Conservation (phyloP, 2,329 filamentous ascomycete genomes). For the Microsporum audouinii region DNA sequence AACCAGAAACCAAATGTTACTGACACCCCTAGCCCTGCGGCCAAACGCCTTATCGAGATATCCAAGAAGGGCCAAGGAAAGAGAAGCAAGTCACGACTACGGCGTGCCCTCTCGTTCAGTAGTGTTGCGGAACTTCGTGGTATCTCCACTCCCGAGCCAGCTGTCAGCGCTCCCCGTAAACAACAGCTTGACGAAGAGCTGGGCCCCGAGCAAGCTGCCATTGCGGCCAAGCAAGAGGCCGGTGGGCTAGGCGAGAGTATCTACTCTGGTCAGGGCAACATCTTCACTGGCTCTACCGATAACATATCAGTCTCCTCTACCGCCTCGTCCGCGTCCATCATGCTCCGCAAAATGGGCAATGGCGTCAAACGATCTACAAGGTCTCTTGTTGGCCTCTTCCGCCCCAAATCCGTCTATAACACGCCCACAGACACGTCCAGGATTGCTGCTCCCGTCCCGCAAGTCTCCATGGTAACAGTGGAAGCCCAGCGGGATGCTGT, state of each 20-base stretch:
- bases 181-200: constrained; percentile 54
- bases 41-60: constrained; percentile 75
- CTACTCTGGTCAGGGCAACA: constrained; percentile 71
- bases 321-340: constrained; percentile 39
- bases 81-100: constrained; percentile 74
- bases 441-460: constrained; percentile 58
- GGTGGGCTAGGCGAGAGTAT: constrained; percentile 86
- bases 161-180: constrained; percentile 50
- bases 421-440: constrained; percentile 57
- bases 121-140: constrained; percentile 83
- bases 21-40: constrained; percentile 52
- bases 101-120: constrained; percentile 91
- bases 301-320: constrained; percentile 54
- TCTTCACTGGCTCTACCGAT: constrained; percentile 85
- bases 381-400: constrained; percentile 85
- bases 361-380: constrained; percentile 92
- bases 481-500: constrained; percentile 86
- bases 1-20: constrained; percentile 17
- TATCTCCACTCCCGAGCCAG: constrained; percentile 54
- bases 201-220: constrained; percentile 81
- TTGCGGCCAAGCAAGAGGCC: constrained; percentile 85
- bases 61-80: constrained; percentile 66
- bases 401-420: constrained; percentile 83
- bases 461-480: constrained; percentile 89
- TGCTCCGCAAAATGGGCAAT: constrained; percentile 90